These are phyloP conservation scores for Termitomyces sp. DNA, from an alignment of 768 basidiomycete species.

Conservation along the genomic window DNA sequence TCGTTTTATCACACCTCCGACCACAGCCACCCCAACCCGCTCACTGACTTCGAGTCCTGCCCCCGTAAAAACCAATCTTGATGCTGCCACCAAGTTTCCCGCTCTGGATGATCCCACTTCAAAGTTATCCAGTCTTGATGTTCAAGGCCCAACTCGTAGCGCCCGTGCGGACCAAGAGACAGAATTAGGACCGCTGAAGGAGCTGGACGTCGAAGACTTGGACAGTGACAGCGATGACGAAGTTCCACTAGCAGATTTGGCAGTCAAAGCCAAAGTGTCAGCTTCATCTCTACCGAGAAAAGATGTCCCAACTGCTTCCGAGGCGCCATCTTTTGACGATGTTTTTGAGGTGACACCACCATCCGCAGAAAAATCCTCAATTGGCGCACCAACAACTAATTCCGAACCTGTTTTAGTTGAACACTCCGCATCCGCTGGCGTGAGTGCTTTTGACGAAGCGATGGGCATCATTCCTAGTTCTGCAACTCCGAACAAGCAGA, in stretches of 20 bases:
- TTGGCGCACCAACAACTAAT: neutral
- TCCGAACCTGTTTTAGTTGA: conserved; percentile 8
- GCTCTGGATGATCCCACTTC: conserved; percentile 34
- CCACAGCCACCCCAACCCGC: conserved; percentile 28
- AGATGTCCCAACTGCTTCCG: neutral
- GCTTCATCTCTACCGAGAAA: conserved; percentile 13
- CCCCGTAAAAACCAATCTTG: conserved; percentile 8
- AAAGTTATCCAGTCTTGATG: conserved; percentile 37
- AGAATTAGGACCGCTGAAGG: conserved; percentile 51
- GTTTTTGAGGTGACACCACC: conserved; percentile 42
- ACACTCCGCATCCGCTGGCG: conserved; percentile 34
- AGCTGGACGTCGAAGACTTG: conserved; percentile 55
- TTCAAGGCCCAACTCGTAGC: conserved; percentile 11
- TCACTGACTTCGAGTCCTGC: conserved; percentile 16
- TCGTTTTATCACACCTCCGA: conserved; percentile 59
- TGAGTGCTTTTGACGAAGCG: conserved; percentile 75
- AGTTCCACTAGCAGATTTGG: conserved; percentile 33
- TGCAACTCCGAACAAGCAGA: conserved; percentile 29
- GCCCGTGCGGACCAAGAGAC: conserved; percentile 33
- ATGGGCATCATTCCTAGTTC: conserved; percentile 51
- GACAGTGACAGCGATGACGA: conserved; percentile 50
- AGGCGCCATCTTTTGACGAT: conserved; percentile 45
- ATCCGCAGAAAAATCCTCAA: conserved; percentile 12
- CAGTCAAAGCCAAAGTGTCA: conserved; percentile 21
- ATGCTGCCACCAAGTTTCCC: conserved; percentile 21